Conservation (phyloP, 2,329 filamentous ascomycete genomes). For the Pleurostoma richardsiae region DNA sequence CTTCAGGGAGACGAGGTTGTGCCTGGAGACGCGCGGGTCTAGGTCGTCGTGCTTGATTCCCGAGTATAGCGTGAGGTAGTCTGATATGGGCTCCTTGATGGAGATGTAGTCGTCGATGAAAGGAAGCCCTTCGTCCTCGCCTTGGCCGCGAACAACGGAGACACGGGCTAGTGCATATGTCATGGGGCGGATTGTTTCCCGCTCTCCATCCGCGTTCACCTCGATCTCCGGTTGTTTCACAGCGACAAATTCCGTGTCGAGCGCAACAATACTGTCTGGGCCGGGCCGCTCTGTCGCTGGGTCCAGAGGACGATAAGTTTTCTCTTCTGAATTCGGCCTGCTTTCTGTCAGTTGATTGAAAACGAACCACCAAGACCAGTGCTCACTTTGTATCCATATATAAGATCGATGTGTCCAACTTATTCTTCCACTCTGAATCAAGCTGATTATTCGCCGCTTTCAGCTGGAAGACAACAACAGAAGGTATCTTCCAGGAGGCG, state of each 20-base stretch:
- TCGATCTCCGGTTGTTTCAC: constrained; percentile 92
- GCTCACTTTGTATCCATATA: constrained; percentile 63
- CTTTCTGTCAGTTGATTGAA: background rate
- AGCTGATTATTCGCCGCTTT: constrained; percentile 77
- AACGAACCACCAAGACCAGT: background rate
- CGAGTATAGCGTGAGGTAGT: constrained; percentile 92
- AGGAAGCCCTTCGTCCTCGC: constrained; percentile 71
- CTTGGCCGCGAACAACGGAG: constrained; percentile 79
- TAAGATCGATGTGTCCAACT: constrained; percentile 77
- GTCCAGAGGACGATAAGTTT: constrained; percentile 57
- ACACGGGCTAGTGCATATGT: constrained; percentile 90
- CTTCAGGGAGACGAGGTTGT: constrained; percentile 83
- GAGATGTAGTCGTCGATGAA: constrained; percentile 98
- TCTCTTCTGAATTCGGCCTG: constrained; percentile 37
- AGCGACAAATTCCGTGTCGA: constrained; percentile 95
- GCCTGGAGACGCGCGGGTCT: constrained; percentile 69
- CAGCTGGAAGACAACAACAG: constrained; percentile 79
- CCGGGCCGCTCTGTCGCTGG: constrained; percentile 59
- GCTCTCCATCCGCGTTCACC: constrained; percentile 88
- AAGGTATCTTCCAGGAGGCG: constrained; percentile 86
- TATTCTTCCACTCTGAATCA: constrained; percentile 80
- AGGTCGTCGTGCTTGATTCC: constrained; percentile 85
- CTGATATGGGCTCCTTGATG: constrained; percentile 85
- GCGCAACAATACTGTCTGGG: constrained; percentile 71
- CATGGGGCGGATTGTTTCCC: constrained; percentile 86